Conservation (phyloP, 495 filamentous ascomycete genomes). For the Xylaria curta region DNA sequence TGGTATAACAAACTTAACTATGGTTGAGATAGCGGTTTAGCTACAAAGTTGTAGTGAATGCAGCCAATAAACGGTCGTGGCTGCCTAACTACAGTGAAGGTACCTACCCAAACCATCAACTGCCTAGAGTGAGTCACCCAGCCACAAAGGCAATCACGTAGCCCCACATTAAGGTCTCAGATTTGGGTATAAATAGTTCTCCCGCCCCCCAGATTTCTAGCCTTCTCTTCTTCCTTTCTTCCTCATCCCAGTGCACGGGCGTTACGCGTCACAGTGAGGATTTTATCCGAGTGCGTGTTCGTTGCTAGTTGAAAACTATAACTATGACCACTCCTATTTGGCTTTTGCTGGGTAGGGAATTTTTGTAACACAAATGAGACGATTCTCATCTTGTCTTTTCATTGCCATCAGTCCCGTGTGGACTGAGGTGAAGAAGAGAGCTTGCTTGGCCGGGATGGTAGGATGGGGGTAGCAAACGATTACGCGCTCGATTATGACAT, state of each 20-base stretch:
- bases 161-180: not conserved
- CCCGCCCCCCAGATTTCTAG: not conserved
- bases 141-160: not conserved
- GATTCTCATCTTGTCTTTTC: constrained; percentile 28
- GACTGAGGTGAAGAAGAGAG: constrained; percentile 32
- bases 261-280: constrained; percentile 61
- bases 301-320: constrained; percentile 66
- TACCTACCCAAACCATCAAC: too few relatives aligned
- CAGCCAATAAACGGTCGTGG: not conserved
- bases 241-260: constrained; percentile 58
- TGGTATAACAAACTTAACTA: not conserved
- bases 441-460: not conserved
- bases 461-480: not conserved
- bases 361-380: constrained; percentile 44
- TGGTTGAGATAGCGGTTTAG: not conserved
- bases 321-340: constrained; percentile 49
- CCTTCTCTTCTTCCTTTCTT: constrained; percentile 35
- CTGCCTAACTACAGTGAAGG: too few relatives aligned
- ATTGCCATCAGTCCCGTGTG: constrained; percentile 34
- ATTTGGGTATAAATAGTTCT: constrained; percentile 14
- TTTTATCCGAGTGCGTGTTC: constrained; percentile 61
- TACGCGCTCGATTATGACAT: not conserved
- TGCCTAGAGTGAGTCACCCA: not conserved
- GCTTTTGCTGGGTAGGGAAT: constrained; percentile 51
- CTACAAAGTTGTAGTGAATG: too few relatives aligned